Base-by-base conservation (phyloP, 768 basidiomycete genomes). In the Serendipita sp. region DNA sequence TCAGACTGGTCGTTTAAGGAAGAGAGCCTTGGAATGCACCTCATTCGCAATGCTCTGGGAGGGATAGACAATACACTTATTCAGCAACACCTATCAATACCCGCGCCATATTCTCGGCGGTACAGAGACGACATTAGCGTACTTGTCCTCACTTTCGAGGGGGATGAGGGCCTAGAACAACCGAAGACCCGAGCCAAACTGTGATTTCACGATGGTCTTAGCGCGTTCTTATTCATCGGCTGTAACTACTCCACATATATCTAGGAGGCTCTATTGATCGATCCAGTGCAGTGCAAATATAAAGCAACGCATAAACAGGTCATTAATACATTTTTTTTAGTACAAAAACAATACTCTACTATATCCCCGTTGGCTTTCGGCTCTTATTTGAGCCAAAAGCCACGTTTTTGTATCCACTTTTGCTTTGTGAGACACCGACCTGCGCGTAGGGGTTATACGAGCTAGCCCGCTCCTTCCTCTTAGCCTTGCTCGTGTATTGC, bases 1-100 rank as follows among this genome's bases (percentile, higher is more conserved):
- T 6, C 48, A n/a, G 36, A 60, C 8, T 92, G 90, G 90, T 79
- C 81, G 5, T 95, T 94, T 68, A 80, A 78, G 55, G 89, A 93
- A 69, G 83, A 84, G 16, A 88, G 91, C 68, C 70, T 88, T 64
- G 80, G 86, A 66, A 83, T 87, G 44, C 92, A 94, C 73, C 75
- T 95, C 16, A 90, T 94, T 64, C 79, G 91, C 66, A 95, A 95
- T 70, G 89, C 91, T n/a, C 83, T 93, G 65, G 90, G 90, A n/a
- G 91, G 92, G 34, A 70, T 68, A 2, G 81, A 93, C 70, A 77
- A 80, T 63, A 70, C 64, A 53, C 73, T 74, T 60, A 76, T 94
- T 65, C 79, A 83, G 60, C 78, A 75, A 70, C 66, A 83, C 64
- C 74, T 92, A 70, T 91, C 89, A 72, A 91, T 94, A 50, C 88